Conservation (phyloP, 1,139 yeast species). For the Suhomyces bokatorum region DNA sequence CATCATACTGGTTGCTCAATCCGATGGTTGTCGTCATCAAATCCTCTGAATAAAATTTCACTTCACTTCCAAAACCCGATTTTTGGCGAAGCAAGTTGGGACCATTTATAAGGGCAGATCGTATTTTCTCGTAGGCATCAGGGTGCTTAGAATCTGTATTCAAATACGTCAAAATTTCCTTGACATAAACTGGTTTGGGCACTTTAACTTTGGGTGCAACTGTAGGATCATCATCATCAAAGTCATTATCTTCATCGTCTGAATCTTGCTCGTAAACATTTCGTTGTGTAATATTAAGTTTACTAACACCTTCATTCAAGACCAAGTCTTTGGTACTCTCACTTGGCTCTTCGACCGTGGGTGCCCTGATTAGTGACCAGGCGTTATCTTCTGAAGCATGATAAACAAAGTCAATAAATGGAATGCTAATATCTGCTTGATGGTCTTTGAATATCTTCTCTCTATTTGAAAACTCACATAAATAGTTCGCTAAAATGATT, state of each 20-base stretch:
- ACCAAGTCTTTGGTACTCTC: neutral
- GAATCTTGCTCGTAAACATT: conserved; percentile 4
- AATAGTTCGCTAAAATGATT: conserved; percentile 46
- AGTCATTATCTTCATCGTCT: conserved; percentile 35
- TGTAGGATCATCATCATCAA: conserved; percentile 57
- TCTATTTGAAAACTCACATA: conserved; percentile 36
- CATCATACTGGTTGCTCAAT: conserved; percentile 49
- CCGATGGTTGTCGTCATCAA: conserved; percentile 49
- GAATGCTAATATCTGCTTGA: conserved; percentile 5
- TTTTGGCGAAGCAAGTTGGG: conserved; percentile 59
- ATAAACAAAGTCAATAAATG: neutral
- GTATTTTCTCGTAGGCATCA: conserved; percentile 52
- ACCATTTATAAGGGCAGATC: conserved; percentile 51
- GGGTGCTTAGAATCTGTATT: conserved; percentile 42
- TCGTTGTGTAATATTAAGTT: neutral
- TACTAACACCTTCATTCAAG: neutral
- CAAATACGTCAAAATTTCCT: conserved; percentile 60
- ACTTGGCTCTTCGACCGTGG: conserved; percentile 11
- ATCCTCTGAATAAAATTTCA: conserved; percentile 48
- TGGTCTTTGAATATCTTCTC: conserved; percentile 41
- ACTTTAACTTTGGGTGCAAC: conserved; percentile 38
- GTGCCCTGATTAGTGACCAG: conserved; percentile 19
- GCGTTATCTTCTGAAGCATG: neutral
- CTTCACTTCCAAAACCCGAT: conserved; percentile 53
- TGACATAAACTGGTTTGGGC: conserved; percentile 58